Conservation (phyloP, 2,329 filamentous ascomycete species). For the Ophiostoma montium region DNA sequence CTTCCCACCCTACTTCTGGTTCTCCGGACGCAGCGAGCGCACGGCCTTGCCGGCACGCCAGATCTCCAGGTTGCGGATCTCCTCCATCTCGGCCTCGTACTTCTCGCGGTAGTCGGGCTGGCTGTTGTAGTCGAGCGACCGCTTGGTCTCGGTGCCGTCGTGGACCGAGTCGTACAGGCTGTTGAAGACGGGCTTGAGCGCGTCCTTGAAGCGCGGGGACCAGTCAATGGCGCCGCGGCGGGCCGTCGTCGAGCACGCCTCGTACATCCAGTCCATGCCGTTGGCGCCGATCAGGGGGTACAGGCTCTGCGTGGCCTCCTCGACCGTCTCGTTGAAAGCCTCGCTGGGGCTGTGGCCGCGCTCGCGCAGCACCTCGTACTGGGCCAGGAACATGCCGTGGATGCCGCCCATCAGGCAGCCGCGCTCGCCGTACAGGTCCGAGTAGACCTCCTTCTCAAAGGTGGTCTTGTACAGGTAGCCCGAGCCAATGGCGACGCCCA, state of each 20-base stretch:
- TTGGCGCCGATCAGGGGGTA: slow-evolving; percentile 96
- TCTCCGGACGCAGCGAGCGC: slow-evolving; percentile 73
- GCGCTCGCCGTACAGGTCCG: slow-evolving; percentile 98
- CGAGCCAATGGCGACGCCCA: slow-evolving; percentile 91
- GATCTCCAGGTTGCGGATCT: slow-evolving; percentile 97
- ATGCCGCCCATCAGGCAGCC: slow-evolving; percentile 99
- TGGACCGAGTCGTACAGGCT: slow-evolving; percentile 87
- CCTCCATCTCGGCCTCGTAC: slow-evolving; percentile 96
- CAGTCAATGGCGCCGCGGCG: slow-evolving; percentile 98
- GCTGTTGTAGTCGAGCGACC: slow-evolving; percentile 93
- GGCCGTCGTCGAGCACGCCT: slow-evolving; percentile 96
- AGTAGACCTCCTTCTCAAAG: slow-evolving; percentile 99
- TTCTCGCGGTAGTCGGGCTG: slow-evolving; percentile 92
- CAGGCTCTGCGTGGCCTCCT: slow-evolving; percentile 95
- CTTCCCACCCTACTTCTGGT: slow-evolving; percentile 69
- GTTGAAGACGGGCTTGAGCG: slow-evolving; percentile 98
- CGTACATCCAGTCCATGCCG: slow-evolving; percentile 99
- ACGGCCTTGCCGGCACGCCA: slow-evolving; percentile 98
- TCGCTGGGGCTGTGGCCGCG: slow-evolving; percentile 93
- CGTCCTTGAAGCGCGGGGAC: slow-evolving; percentile 93
- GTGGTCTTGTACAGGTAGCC: slow-evolving; percentile 99
- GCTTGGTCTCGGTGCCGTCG: slow-evolving; percentile 85
- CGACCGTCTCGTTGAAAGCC: slow-evolving; percentile 99
- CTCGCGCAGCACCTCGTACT: slow-evolving; percentile 99
- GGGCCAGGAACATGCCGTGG: slow-evolving; percentile 99